Evolutionary conservation across 2,329 filamentous ascomycete species (phyloP).

Genomic region (Drechslerella dactyloides): DNA sequence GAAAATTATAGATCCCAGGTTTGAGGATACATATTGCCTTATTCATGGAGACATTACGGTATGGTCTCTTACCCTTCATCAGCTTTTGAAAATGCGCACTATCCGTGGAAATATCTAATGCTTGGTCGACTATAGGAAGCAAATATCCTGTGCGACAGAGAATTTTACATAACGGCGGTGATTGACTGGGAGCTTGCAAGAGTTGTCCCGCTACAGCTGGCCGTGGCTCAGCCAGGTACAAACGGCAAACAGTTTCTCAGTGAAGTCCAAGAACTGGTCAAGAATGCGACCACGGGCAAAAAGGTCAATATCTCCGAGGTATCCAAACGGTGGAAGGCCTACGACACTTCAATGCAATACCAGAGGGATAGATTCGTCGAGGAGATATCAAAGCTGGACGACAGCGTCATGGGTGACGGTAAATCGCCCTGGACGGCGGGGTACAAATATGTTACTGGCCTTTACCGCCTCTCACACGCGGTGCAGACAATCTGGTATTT

Average conservation of each 20-base stretch:
- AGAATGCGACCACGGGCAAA: not conserved
- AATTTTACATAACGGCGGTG: slow-evolving; percentile 23
- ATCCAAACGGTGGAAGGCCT: slow-evolving; percentile 2
- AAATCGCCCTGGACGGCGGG: slow-evolving; percentile 29
- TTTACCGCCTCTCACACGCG: slow-evolving; percentile 26
- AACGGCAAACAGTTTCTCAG: not conserved
- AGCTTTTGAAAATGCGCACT: not conserved
- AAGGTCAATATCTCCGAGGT: not conserved
- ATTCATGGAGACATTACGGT: slow-evolving; percentile 37
- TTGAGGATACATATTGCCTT: slow-evolving; percentile 12
- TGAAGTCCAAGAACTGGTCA: not conserved
- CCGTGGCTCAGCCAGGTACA: slow-evolving; percentile 10
- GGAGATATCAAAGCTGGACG: slow-evolving; percentile 18
- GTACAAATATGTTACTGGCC: slow-evolving; percentile 25
- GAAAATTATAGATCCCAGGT: slow-evolving; percentile 30
- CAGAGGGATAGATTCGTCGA: slow-evolving; percentile 16
- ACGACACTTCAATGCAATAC: not conserved
- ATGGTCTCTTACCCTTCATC: not conserved
- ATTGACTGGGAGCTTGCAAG: slow-evolving; percentile 41
- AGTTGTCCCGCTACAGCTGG: slow-evolving; percentile 19
- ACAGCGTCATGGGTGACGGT: slow-evolving; percentile 22
- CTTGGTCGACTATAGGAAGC: not conserved
- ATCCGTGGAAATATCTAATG: not conserved
- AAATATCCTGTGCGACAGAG: slow-evolving; percentile 36
- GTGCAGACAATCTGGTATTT: slow-evolving; percentile 23